A percentile compares a stretch with the other conserved stretches of the same genome.
Evolutionary conservation across 2,329 filamentous ascomycete genomes (phyloP).

Genomic region (Aspergillus candidus): DNA sequence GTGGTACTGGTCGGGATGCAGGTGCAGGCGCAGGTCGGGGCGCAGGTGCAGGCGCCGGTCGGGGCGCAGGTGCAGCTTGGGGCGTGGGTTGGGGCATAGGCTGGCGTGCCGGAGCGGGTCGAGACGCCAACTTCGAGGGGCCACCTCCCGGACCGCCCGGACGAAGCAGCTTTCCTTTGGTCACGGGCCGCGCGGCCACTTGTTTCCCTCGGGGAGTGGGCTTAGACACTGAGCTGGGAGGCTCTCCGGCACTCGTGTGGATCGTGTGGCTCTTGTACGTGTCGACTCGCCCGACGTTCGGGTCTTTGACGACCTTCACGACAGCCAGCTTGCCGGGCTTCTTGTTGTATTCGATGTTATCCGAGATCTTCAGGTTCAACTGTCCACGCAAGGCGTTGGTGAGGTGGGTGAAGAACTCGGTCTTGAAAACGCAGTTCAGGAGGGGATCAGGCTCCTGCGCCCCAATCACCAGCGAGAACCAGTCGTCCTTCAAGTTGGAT

Average conservation of each 20-base stretch:
- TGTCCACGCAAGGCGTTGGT: slow-evolving; percentile 71
- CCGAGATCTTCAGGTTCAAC: slow-evolving; percentile 74
- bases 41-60: slow-evolving; percentile 22
- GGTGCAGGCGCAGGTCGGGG: slow-evolving; percentile 27
- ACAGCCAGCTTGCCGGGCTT: slow-evolving; percentile 88
- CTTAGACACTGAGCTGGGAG: slow-evolving; percentile 71
- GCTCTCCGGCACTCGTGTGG: slow-evolving; percentile 78
- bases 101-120: slow-evolving; percentile 31
- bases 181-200: slow-evolving; percentile 82
- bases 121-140: slow-evolving; percentile 61
- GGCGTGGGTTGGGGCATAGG: slow-evolving; percentile 31
- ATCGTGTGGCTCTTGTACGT: slow-evolving; percentile 90
- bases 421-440: slow-evolving; percentile 90
- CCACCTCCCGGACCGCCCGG: slow-evolving; percentile 79
- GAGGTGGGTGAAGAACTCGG: slow-evolving; percentile 92
- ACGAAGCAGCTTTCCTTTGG: slow-evolving; percentile 83
- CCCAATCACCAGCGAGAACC: slow-evolving; percentile 88
- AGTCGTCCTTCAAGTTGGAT: slow-evolving; percentile 83
- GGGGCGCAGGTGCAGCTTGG: slow-evolving; percentile 23
- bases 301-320: slow-evolving; percentile 88
- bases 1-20: slow-evolving; percentile 45
- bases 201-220: slow-evolving; percentile 85
- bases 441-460: slow-evolving; percentile 90
- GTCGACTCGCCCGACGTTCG: slow-evolving; percentile 64
- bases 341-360: slow-evolving; percentile 90